These are phyloP conservation scores for Pichia sp. DNA, from an alignment of 1,139 yeast genomes.

Conservation along the genomic window DNA sequence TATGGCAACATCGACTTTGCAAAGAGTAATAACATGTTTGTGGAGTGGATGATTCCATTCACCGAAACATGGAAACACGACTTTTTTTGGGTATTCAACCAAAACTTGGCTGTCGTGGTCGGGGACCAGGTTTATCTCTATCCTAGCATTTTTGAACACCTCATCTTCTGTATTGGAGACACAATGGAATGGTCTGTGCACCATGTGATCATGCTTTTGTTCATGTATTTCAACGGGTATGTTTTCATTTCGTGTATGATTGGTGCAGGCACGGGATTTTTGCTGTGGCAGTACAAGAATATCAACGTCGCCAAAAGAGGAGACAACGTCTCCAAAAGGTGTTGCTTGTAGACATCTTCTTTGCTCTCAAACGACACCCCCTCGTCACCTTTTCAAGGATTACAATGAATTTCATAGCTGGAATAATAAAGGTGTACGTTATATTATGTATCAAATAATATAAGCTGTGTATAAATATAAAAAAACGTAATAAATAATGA, in stretches of 20 bases:
- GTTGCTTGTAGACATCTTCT: constrained; percentile 16
- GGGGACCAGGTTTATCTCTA: constrained; percentile 25
- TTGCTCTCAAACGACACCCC: no score
- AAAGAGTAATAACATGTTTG: constrained; percentile 3
- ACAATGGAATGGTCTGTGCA: constrained; percentile 60
- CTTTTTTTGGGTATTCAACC: constrained; percentile 35
- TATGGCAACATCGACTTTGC: constrained; percentile 4
- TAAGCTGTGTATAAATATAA: not conserved
- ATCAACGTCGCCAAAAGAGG: constrained; percentile 10
- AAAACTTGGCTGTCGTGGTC: constrained; percentile 18
- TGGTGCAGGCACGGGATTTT: constrained; percentile 58
- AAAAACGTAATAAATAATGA: not conserved
- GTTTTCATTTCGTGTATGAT: constrained; percentile 57
- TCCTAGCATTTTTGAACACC: constrained; percentile 48
- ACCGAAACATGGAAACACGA: constrained; percentile 36
- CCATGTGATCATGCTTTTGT: constrained; percentile 61
- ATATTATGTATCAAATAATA: not conserved
- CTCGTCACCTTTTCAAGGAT: not conserved
- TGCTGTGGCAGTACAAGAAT: constrained; percentile 47
- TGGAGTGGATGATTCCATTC: constrained; percentile 28
- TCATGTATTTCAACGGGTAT: constrained; percentile 72
- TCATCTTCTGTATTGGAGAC: constrained; percentile 45
- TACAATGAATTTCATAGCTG: no score
- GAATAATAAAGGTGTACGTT: not conserved
- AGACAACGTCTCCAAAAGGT: constrained; percentile 18